Evolutionary conservation across 2,329 filamentous ascomycete species (phyloP), one percentile per base, ranked within the genome.

Genomic region (Trichoderma arundinaceum): DNA sequence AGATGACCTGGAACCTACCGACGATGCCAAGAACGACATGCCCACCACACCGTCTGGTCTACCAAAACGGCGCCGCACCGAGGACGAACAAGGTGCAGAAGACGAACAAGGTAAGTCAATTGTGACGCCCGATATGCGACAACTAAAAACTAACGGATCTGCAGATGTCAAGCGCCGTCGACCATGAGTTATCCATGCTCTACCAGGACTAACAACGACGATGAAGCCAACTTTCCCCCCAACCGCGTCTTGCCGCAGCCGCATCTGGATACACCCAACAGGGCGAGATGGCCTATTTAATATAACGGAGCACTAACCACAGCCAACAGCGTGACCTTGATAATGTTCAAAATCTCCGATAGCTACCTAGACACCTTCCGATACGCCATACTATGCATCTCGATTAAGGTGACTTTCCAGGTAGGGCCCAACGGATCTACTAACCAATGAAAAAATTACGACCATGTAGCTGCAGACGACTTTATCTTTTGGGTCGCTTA

Each of bases 141-240:
- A 6, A 9, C 63, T 7, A 19, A n/a, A n/a, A 28, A 35, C 66
- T 71, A 66, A 71, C 41, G 28, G 15, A 33, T 61, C 2, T 32
- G 12, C 52, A 71, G 69, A 68, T 53, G 66, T 49, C 61, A 71
- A 71, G 61, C 69, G 69, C 52, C 69, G 65, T 41, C 68, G 69
- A 38, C 48, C 69, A 9, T 70, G 56, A 68, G 2, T 46, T 43
- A 10, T 13, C n/a, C 38, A 52, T 51, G 43, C 39, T 17, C 2
- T 46, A 17, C 7, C 35, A 33, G 19, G 17, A 62, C 66, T 66
- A 62, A 66, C 64, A 13, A 17, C 32, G 28, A 54, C 8, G 28
- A 53, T 44, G 10, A 39, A 46, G 12, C 33, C 51, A 51, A 68
- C 57, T 52, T 58, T 68, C 38, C n/a, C 22, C 49, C 39, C 33